Evolutionary conservation across 106 monocot species (phyloP).

Genomic region (Phalaenopsis equestris): DNA sequence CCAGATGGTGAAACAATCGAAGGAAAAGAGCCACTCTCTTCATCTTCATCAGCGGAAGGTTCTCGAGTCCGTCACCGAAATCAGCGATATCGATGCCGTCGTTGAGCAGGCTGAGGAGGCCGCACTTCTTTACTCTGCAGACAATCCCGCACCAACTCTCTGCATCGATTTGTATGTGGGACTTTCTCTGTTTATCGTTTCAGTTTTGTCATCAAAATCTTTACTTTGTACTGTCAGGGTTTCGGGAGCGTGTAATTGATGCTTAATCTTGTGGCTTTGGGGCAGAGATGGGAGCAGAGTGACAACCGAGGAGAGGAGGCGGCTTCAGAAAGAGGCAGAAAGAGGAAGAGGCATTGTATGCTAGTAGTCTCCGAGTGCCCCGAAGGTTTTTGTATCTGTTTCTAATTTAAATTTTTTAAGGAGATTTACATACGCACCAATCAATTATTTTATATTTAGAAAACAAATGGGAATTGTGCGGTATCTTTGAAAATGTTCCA

Average conservation of each 20-base stretch:
- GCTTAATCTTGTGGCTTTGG: background rate
- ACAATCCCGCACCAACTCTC: constrained; percentile 18
- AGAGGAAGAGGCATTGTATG: constrained; percentile 77
- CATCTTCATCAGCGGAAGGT: constrained; percentile 20
- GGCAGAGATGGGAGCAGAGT: constrained; percentile 31
- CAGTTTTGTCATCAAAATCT: background rate
- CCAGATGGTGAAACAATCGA: constrained; percentile 52
- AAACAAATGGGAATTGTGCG: too few relatives aligned
- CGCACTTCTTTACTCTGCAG: constrained; percentile 12
- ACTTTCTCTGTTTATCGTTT: background rate
- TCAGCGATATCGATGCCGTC: constrained; percentile 79
- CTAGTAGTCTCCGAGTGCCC: constrained; percentile 68
- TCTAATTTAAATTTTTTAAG: too few relatives aligned
- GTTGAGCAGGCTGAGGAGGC: constrained; percentile 57
- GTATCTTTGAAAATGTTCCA: background rate
- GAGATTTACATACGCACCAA: too few relatives aligned
- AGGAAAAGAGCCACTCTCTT: constrained; percentile 54
- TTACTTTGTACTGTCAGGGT: background rate
- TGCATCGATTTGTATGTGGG: constrained; percentile 56
- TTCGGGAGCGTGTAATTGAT: background rate
- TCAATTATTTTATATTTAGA: too few relatives aligned
- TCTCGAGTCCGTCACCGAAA: constrained; percentile 75
- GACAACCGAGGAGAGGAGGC: constrained; percentile 32
- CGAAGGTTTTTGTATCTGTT: constrained; percentile 39
- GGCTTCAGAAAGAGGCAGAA: constrained; percentile 40